Conservation (phyloP, 2,329 filamentous ascomycete species). For the Epichloe hybrida region DNA sequence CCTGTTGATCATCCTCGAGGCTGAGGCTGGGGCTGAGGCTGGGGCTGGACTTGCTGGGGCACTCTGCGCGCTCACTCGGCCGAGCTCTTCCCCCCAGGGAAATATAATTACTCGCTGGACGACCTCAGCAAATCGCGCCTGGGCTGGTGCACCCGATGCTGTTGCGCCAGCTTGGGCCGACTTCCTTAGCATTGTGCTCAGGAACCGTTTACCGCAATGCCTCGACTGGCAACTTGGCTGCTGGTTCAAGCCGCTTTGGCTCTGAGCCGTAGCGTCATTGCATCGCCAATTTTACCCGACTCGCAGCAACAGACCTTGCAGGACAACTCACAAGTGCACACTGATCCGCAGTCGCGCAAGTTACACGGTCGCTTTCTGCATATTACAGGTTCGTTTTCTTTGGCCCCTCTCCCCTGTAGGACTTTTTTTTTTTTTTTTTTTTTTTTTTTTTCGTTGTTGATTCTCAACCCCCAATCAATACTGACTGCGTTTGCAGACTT, state of each 20-base stretch:
- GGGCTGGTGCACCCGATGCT: not conserved
- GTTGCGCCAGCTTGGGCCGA: not conserved
- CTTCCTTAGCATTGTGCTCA: not conserved
- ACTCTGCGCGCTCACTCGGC: too few relatives aligned
- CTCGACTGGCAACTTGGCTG: slow-evolving; percentile 15
- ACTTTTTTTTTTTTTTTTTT: not conserved
- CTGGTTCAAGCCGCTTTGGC: slow-evolving; percentile 15
- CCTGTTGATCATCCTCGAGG: not conserved
- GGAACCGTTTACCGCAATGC: slow-evolving; percentile 8
- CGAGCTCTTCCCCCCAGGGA: not conserved
- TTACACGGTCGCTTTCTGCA: slow-evolving; percentile 71
- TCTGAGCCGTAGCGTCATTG: slow-evolving; percentile 10
- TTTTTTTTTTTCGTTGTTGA: not conserved
- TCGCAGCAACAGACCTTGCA: slow-evolving; percentile 7
- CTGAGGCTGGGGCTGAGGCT: not conserved
- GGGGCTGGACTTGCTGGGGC: too few relatives aligned
- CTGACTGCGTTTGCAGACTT: slow-evolving; percentile 47
- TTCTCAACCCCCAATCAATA: not conserved
- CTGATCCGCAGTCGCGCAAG: slow-evolving; percentile 22
- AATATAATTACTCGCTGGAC: not conserved
- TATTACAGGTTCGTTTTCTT: slow-evolving; percentile 58
- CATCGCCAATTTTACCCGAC: slow-evolving; percentile 12
- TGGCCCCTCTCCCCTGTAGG: not conserved
- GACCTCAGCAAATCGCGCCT: not conserved
- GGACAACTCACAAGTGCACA: not conserved